phyloP scores from a whole-genome alignment of 1,139 yeast species.

The Yarrowia galli region DNA sequence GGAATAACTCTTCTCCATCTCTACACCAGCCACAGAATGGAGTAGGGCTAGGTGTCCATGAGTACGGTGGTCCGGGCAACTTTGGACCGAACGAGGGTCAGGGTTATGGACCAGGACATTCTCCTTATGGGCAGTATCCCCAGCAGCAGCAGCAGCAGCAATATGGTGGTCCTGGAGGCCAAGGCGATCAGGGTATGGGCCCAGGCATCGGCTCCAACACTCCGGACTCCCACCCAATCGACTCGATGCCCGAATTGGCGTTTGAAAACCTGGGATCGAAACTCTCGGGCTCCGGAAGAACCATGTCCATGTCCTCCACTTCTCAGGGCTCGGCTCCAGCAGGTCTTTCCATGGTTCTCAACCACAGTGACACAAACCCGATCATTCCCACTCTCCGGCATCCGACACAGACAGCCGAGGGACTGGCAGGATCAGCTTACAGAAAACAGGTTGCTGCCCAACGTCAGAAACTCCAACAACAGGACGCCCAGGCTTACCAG shows the following conservation, averaged over 20 bases:
- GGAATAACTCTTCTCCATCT: constrained; percentile 2
- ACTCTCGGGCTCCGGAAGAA: constrained; percentile 43
- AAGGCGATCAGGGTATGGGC: too few species aligned
- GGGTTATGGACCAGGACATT: constrained; percentile 15
- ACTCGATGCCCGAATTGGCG: constrained; percentile 36
- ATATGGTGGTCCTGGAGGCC: neutral
- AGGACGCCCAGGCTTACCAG: constrained; percentile 45
- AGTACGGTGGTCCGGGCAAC: constrained; percentile 8
- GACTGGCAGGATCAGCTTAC: constrained; percentile 44
- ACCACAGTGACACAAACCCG: constrained; percentile 49
- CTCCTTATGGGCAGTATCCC: constrained; percentile 21
- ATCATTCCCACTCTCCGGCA: constrained; percentile 50
- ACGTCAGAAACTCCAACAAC: constrained; percentile 44
- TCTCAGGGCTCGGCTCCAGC: constrained; percentile 30
- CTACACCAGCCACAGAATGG: constrained; percentile 17
- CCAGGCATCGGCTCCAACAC: too few species aligned
- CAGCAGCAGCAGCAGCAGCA: constrained; percentile 3
- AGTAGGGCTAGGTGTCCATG: constrained; percentile 3
- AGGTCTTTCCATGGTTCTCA: constrained; percentile 46
- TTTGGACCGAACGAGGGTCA: constrained; percentile 29
- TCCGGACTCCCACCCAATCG: constrained; percentile 24
- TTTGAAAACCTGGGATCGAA: constrained; percentile 33
- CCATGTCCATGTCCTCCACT: constrained; percentile 49
- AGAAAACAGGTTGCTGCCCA: constrained; percentile 48
- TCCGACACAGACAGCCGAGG: constrained; percentile 41